Percentiles rank a stretch among this genome's conserved stretches.
Evolutionary conservation across 2,329 filamentous ascomycete species (phyloP).

Genomic region (Neonectria ditissima): DNA sequence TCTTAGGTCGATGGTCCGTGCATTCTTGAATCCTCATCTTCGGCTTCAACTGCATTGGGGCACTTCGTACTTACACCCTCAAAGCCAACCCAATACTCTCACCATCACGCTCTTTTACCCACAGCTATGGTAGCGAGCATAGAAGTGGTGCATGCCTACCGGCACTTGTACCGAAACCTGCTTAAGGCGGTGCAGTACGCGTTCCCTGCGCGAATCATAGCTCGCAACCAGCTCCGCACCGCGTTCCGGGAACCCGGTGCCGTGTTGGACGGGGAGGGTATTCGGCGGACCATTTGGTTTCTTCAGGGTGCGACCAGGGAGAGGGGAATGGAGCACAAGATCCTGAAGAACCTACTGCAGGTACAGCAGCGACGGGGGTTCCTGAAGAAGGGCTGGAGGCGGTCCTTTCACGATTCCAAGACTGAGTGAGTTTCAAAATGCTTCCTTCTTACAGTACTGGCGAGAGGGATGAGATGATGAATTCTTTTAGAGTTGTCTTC

Average conservation of each 20-base stretch:
- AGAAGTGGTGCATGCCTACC: constrained; percentile 74
- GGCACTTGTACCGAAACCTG: constrained; percentile 73
- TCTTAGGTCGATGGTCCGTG: constrained; percentile 28
- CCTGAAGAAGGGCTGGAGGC: constrained; percentile 34
- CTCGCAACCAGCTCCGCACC: constrained; percentile 68
- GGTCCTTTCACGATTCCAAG: constrained; percentile 36
- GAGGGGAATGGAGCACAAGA: constrained; percentile 76
- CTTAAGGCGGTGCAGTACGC: constrained; percentile 80
- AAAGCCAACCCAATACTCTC: not conserved
- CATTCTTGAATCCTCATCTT: constrained; percentile 9
- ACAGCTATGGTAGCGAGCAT: constrained; percentile 41
- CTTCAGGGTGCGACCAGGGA: constrained; percentile 72
- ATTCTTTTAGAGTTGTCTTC: not conserved
- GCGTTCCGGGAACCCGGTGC: constrained; percentile 66
- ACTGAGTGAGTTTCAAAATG: constrained; percentile 40
- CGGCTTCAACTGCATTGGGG: not conserved
- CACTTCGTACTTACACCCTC: not conserved
- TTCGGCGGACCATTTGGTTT: constrained; percentile 77
- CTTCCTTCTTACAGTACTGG: not conserved
- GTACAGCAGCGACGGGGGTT: constrained; percentile 38
- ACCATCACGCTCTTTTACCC: constrained; percentile 1
- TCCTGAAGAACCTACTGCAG: constrained; percentile 75
- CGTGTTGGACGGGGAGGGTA: constrained; percentile 61
- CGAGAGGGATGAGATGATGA: not conserved
- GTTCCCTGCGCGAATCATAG: constrained; percentile 72